phyloP scores from a whole-genome alignment of 805 yeast genomes.

The Myxozyma melibiosi region DNA sequence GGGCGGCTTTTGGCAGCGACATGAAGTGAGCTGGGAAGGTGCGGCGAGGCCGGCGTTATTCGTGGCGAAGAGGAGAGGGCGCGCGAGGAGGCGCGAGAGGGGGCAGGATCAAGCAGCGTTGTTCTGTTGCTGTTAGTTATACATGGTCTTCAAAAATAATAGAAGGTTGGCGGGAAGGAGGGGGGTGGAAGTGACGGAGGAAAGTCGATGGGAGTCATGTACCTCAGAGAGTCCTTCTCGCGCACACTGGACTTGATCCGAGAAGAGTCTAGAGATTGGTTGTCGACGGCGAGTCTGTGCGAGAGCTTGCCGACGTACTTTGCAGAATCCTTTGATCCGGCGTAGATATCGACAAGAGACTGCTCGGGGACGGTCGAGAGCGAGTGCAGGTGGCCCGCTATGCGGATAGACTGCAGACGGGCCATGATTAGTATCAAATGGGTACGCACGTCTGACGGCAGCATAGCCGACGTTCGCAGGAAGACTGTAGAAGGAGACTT shows the following conservation, averaged over 20 bases:
- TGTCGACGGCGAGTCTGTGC: conserved; percentile 34
- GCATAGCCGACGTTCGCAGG: neutral
- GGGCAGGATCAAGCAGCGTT: conserved; percentile 15
- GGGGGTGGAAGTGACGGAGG: neutral
- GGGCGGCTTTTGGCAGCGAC: conserved; percentile 5
- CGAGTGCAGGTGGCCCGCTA: conserved; percentile 18
- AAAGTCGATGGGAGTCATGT: neutral
- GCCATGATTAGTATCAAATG: neutral
- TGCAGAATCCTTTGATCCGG: neutral
- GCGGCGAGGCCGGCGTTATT: conserved; percentile 29
- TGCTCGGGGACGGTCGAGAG: conserved; percentile 17
- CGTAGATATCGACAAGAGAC: conserved; percentile 15
- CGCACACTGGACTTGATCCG: conserved; percentile 29
- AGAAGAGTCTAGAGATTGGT: conserved; percentile 21
- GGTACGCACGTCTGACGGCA: too few species aligned
- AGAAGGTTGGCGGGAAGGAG: neutral
- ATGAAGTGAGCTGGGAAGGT: conserved; percentile 8
- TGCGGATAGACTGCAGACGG: conserved; percentile 17
- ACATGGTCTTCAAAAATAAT: neutral
- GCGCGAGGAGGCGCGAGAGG: conserved; percentile 8
- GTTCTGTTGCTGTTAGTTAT: neutral
- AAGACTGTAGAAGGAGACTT: neutral
- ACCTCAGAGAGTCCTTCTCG: conserved; percentile 22
- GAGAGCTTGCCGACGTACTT: conserved; percentile 34
- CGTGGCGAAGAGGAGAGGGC: conserved; percentile 24